Conservation (phyloP, 1,284 basidiomycete species). For the Papiliotrema nemorosa region DNA sequence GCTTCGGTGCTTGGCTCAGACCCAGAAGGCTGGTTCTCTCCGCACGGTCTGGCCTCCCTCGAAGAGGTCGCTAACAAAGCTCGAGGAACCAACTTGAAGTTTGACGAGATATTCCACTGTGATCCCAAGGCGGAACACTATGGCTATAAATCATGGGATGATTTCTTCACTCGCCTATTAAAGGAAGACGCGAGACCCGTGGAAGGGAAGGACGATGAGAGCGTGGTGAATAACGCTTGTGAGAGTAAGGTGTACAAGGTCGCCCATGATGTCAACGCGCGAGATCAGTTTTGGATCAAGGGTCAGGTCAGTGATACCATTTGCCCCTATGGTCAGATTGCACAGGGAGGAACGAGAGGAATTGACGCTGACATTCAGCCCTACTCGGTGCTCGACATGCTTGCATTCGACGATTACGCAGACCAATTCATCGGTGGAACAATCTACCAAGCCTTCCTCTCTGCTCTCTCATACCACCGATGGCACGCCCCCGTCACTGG, state of each 20-base stretch:
- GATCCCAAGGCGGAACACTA: constrained; percentile 48
- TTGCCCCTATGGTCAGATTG: no score
- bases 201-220: constrained; percentile 43
- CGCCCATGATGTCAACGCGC: constrained; percentile 37
- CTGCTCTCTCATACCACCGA: constrained; percentile 55
- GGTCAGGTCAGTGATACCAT: constrained; percentile 18
- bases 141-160: constrained; percentile 58
- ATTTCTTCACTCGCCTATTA: constrained; percentile 56
- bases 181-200: constrained; percentile 50
- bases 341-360: no score
- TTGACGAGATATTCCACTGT: constrained; percentile 50
- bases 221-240: constrained; percentile 53
- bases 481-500: constrained; percentile 59
- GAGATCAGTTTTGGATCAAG: constrained; percentile 55
- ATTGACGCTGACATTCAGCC: constrained; percentile 34
- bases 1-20: constrained; percentile 47
- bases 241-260: constrained; percentile 53
- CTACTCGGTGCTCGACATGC: constrained; percentile 52
- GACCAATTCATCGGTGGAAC: constrained; percentile 54
- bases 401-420: constrained; percentile 43
- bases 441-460: constrained; percentile 58
- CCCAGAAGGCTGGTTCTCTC: constrained; percentile 54
- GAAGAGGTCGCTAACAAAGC: constrained; percentile 42
- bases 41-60: constrained; percentile 38
- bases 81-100: constrained; percentile 30